These are phyloP conservation scores for Lepidium sativum DNA, from an alignment of 345 rosid genomes.

Conservation along the genomic window DNA sequence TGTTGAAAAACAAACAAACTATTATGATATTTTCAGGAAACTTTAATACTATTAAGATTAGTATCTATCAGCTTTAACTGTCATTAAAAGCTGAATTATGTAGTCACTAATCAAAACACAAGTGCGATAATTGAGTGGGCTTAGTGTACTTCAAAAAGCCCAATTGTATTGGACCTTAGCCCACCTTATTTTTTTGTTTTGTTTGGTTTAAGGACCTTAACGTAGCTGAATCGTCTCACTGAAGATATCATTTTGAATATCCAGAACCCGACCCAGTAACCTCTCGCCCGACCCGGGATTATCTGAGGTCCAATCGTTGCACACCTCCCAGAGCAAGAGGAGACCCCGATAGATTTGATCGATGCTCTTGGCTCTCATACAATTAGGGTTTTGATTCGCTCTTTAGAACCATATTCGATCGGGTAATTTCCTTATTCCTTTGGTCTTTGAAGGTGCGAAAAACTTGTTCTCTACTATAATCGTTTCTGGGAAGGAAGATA, in stretches of 20 bases:
- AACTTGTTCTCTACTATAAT: neutral
- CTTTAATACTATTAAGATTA: too few relatives aligned
- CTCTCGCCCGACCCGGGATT: conserved; percentile 19
- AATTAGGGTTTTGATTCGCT: conserved; percentile 21
- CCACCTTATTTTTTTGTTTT: too few relatives aligned
- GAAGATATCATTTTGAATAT: neutral
- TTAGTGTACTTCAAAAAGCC: neutral
- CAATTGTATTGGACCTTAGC: too few relatives aligned
- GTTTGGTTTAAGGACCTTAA: too few relatives aligned
- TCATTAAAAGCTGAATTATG: too few relatives aligned
- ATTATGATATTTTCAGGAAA: too few relatives aligned
- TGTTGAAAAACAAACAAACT: too few relatives aligned
- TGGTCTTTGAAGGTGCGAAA: neutral
- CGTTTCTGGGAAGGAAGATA: neutral
- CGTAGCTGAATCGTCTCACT: neutral
- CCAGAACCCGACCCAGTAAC: neutral
- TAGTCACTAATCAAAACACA: too few relatives aligned
- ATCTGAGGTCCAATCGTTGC: conserved; percentile 23
- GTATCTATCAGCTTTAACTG: too few relatives aligned
- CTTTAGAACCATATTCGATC: neutral
- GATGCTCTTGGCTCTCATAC: neutral
- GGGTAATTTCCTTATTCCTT: conserved; percentile 5
- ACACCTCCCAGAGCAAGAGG: neutral
- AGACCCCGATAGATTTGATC: conserved; percentile 1
- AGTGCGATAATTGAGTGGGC: too few relatives aligned